A percentile compares a stretch with the other conserved stretches of the same genome.
phyloP scores from a whole-genome alignment of 2,329 filamentous ascomycete genomes.

The Penicillium sp. region DNA sequence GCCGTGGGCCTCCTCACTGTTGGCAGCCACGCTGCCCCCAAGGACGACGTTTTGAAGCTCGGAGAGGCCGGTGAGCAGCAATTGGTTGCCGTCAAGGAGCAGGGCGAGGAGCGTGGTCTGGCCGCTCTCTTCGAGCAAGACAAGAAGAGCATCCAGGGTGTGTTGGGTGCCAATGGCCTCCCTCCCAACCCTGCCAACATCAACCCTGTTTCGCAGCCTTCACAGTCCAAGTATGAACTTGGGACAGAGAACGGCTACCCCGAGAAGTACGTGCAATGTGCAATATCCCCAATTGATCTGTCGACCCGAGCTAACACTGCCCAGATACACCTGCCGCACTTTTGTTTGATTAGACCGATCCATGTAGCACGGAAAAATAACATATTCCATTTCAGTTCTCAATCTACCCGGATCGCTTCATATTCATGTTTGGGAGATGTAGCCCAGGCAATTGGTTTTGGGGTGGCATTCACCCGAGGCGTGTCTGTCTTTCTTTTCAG shows the following conservation, averaged over 20 bases:
- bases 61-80: conserved; percentile 72
- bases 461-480: neutral
- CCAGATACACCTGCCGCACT: conserved; percentile 49
- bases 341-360: conserved; percentile 39
- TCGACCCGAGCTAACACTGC: conserved; percentile 15
- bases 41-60: conserved; percentile 73
- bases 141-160: conserved; percentile 54
- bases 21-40: conserved; percentile 77
- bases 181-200: conserved; percentile 83
- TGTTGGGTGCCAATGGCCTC: conserved; percentile 75
- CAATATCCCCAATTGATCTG: conserved; percentile 23
- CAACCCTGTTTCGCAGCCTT: conserved; percentile 42
- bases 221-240: conserved; percentile 64
- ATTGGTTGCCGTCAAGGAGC: conserved; percentile 74
- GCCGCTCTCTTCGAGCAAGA: conserved; percentile 72
- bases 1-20: conserved; percentile 82
- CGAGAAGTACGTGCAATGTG: conserved; percentile 58
- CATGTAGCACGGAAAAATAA: conserved; percentile 5
- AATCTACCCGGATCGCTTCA: neutral
- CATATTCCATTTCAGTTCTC: neutral
- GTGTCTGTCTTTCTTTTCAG: too few species aligned
- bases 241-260: conserved; percentile 67
- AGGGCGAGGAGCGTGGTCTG: conserved; percentile 71
- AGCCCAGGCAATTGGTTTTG: neutral
- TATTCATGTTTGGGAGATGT: neutral